These are phyloP conservation scores for Brasenia schreberi DNA, from an alignment of 164 flowering plant genomes.

Conservation along the genomic window DNA sequence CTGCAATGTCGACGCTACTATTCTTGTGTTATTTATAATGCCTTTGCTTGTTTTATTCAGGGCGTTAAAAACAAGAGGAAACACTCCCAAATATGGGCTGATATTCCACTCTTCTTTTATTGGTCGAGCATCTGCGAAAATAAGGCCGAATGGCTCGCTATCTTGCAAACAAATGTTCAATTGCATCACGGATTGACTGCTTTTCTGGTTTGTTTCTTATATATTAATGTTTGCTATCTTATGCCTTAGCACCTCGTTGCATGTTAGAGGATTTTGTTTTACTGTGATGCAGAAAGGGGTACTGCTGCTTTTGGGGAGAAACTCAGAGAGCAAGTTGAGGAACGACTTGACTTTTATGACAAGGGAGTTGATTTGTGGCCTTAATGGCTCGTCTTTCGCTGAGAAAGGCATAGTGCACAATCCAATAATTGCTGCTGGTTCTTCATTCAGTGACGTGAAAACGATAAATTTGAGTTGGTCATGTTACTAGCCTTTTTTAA, in stretches of 20 bases:
- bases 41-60: constrained; percentile 19
- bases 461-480: too few species aligned
- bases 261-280: too few species aligned
- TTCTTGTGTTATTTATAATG: too few species aligned
- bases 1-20: too few species aligned
- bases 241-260: too few species aligned
- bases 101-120: constrained; percentile 96
- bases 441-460: too few species aligned
- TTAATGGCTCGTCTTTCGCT: too few species aligned
- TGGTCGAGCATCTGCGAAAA: constrained; percentile 92
- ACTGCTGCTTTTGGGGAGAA: constrained; percentile 80
- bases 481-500: too few species aligned
- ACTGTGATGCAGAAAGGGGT: constrained; percentile 27
- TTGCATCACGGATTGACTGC: constrained; percentile 97
- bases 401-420: too few species aligned
- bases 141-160: constrained; percentile 98
- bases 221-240: too few species aligned
- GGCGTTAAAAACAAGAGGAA: constrained; percentile 94
- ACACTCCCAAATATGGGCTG: constrained; percentile 95
- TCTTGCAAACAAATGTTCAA: constrained; percentile 97
- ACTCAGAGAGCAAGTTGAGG: constrained; percentile 95
- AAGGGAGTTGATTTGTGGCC: constrained; percentile 52
- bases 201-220: too few species aligned
- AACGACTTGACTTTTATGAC: constrained; percentile 93
- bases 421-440: too few species aligned